Conservation (phyloP, 1,284 basidiomycete species). For the Ceratobasidium sp. region DNA sequence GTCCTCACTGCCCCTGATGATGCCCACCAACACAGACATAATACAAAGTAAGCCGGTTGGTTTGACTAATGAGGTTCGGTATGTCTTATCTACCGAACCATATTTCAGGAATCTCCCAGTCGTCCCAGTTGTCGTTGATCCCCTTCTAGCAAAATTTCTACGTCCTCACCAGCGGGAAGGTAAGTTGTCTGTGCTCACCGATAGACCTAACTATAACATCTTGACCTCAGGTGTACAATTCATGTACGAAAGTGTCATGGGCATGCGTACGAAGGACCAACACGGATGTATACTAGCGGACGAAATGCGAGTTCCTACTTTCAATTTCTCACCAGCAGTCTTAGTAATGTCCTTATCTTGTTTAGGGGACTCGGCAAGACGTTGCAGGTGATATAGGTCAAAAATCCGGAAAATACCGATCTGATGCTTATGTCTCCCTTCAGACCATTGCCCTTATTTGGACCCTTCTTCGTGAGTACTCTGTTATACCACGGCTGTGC, state of each 20-base stretch:
- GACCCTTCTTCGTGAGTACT: constrained; percentile 83
- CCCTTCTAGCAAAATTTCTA: constrained; percentile 80
- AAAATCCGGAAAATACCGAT: background rate
- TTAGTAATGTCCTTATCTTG: constrained; percentile 47
- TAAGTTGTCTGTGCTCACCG: constrained; percentile 51
- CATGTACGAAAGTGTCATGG: constrained; percentile 97
- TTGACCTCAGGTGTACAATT: constrained; percentile 77
- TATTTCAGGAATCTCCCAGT: constrained; percentile 67
- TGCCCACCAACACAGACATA: constrained; percentile 75
- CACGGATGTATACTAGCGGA: constrained; percentile 97
- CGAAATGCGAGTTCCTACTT: constrained; percentile 76
- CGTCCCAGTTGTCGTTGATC: constrained; percentile 94
- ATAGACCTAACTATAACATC: background rate
- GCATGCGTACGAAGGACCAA: constrained; percentile 84
- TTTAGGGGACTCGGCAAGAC: constrained; percentile 96
- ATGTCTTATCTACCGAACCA: constrained; percentile 33
- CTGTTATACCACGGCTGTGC: background rate
- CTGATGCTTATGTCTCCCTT: constrained; percentile 15
- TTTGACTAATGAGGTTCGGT: constrained; percentile 7
- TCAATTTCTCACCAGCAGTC: background rate
- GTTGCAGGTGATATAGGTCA: constrained; percentile 67
- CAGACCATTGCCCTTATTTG: constrained; percentile 90
- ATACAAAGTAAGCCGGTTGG: constrained; percentile 71
- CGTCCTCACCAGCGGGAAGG: constrained; percentile 95
- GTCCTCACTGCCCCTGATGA: constrained; percentile 87